Evolutionary conservation across 2,329 filamentous ascomycete species (phyloP).

Genomic region (Penicillium aurantiogriseum): DNA sequence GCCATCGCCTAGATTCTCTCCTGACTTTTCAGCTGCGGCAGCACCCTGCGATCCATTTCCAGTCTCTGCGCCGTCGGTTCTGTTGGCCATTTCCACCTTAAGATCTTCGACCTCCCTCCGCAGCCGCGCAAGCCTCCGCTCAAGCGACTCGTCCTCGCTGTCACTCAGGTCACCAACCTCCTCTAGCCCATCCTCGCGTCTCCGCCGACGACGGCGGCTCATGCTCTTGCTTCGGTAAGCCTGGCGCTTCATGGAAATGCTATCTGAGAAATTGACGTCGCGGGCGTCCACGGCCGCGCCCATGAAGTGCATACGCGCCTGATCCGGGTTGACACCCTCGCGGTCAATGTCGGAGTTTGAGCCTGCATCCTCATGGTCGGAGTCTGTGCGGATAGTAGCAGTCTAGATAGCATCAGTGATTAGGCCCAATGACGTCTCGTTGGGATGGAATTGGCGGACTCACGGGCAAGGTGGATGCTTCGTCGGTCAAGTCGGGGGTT

Average conservation of each 20-base stretch:
- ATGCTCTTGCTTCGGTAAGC: slow-evolving; percentile 72
- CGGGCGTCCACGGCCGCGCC: slow-evolving; percentile 72
- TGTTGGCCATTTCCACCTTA: slow-evolving; percentile 51
- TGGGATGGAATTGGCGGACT: slow-evolving; percentile 31
- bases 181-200: slow-evolving; percentile 47
- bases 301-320: slow-evolving; percentile 77
- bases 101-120: slow-evolving; percentile 78
- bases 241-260: slow-evolving; percentile 76
- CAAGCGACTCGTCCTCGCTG: slow-evolving; percentile 73
- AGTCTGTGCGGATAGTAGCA: slow-evolving; percentile 56
- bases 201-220: slow-evolving; percentile 55
- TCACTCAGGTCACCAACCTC: slow-evolving; percentile 74
- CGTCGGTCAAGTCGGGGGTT: slow-evolving; percentile 87
- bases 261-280: slow-evolving; percentile 85
- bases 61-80: slow-evolving; percentile 53
- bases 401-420: slow-evolving; percentile 53
- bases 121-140: slow-evolving; percentile 76
- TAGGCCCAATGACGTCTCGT: neutral
- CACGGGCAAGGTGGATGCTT: slow-evolving; percentile 80
- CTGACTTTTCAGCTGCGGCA: slow-evolving; percentile 43
- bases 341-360: slow-evolving; percentile 66
- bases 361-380: slow-evolving; percentile 57
- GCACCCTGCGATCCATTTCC: neutral
- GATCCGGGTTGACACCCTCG: slow-evolving; percentile 70
- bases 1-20: slow-evolving; percentile 51